These are phyloP conservation scores for Penicillium salamii DNA, from an alignment of 495 filamentous ascomycete genomes.

Conservation along the genomic window DNA sequence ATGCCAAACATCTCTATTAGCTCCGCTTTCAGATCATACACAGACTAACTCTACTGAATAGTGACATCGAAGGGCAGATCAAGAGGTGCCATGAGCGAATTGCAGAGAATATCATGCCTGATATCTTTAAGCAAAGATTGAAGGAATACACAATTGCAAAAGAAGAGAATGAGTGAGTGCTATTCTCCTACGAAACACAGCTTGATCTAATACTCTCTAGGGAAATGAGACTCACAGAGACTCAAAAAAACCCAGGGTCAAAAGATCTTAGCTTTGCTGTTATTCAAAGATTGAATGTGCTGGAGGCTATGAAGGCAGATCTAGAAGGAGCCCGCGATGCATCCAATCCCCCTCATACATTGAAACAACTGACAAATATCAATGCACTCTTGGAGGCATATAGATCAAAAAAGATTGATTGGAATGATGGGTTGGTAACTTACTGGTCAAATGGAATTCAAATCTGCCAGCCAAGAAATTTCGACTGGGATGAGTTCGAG, in stretches of 20 bases:
- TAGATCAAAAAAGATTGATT: not conserved
- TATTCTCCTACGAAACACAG: not conserved
- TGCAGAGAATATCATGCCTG: conserved; percentile 8
- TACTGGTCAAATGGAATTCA: conserved; percentile 7
- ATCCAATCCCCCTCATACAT: too few species aligned
- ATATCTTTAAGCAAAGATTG: conserved; percentile 5
- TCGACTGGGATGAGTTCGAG: conserved; percentile 10
- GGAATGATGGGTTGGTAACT: not conserved
- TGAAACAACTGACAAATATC: conserved; percentile 2
- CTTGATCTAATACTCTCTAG: not conserved
- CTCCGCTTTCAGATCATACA: too few species aligned
- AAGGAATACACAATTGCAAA: not conserved
- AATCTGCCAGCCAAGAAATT: not conserved
- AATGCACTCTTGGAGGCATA: conserved; percentile 2
- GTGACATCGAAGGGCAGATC: conserved; percentile 8
- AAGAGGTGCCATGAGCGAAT: conserved; percentile 11
- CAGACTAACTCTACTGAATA: not conserved
- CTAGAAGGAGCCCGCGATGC: not conserved
- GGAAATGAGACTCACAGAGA: not conserved
- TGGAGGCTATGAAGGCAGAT: conserved; percentile 1
- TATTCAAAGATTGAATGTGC: not conserved
- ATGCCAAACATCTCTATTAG: too few species aligned
- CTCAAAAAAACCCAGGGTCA: not conserved
- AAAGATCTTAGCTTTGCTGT: not conserved
- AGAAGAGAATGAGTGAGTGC: not conserved